Conservation (phyloP, 1,284 basidiomycete genomes). For the Marasmius fiardii region DNA sequence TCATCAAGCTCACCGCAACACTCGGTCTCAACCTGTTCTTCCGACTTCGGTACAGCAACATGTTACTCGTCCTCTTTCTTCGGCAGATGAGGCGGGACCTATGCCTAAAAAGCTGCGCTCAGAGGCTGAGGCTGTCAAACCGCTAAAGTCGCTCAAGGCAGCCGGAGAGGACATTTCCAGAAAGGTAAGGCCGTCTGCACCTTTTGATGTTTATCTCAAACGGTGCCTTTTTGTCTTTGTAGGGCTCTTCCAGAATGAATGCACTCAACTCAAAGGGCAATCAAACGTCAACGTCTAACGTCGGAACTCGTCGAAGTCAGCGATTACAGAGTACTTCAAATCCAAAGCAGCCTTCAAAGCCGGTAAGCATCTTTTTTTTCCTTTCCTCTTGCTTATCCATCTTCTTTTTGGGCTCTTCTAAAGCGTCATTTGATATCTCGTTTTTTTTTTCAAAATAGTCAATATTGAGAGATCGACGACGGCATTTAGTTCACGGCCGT, state of each 20-base stretch:
- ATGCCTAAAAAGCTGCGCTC: constrained; percentile 72
- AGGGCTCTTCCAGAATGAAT: neutral
- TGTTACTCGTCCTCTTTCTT: constrained; percentile 66
- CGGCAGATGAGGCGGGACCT: constrained; percentile 76
- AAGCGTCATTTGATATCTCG: too few species aligned
- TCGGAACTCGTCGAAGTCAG: neutral
- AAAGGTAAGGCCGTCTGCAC: constrained; percentile 81
- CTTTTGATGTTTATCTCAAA: constrained; percentile 32
- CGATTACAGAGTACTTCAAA: neutral
- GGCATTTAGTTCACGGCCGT: constrained; percentile 44
- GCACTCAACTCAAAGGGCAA: neutral
- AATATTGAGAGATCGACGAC: constrained; percentile 57
- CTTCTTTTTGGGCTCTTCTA: too few species aligned
- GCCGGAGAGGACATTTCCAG: constrained; percentile 64
- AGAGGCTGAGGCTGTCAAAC: constrained; percentile 47
- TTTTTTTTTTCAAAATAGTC: too few species aligned
- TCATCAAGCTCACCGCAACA: constrained; percentile 41
- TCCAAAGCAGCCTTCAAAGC: neutral
- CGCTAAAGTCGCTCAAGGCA: constrained; percentile 52
- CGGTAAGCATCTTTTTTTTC: too few species aligned
- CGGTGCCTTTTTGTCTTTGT: too few species aligned
- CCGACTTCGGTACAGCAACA: constrained; percentile 40
- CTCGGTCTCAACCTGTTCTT: constrained; percentile 35
- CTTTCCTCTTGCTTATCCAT: too few species aligned
- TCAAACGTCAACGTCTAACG: neutral